Evolutionary conservation across 345 rosid species (phyloP).

Genomic region (Anacardium occidentale): DNA sequence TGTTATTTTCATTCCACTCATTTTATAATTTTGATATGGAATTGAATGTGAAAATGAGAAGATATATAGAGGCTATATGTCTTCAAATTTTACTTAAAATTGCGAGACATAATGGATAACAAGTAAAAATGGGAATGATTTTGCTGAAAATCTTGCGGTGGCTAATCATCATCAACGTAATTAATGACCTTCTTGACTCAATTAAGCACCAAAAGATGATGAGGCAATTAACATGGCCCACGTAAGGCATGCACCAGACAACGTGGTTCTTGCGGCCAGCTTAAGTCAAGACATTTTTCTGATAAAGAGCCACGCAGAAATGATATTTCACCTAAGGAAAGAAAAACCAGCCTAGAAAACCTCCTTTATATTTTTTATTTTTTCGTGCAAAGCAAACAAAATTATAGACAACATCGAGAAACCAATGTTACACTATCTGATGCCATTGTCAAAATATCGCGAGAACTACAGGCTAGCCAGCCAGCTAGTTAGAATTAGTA

Average conservation of each 20-base stretch:
- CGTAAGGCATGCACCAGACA: constrained; percentile 22
- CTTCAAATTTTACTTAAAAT: too few relatives aligned
- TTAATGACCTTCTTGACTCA: constrained; percentile 5
- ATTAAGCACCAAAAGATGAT: constrained; percentile 1
- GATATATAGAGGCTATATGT: background rate
- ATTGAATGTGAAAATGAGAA: background rate
- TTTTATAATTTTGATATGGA: background rate
- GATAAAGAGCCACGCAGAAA: background rate
- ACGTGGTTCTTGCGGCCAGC: constrained; percentile 27
- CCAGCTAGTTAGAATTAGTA: background rate
- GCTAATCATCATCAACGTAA: background rate
- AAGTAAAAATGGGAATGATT: constrained; percentile 20
- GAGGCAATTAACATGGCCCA: constrained; percentile 12
- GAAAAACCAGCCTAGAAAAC: background rate
- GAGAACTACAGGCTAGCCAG: constrained; percentile 8
- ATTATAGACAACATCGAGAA: too few relatives aligned
- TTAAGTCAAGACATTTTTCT: constrained; percentile 24
- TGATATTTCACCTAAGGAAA: background rate
- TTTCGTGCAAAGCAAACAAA: constrained; percentile 18
- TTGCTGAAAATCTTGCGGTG: constrained; percentile 9
- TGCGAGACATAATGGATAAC: background rate
- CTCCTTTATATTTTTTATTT: background rate
- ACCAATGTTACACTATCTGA: too few relatives aligned
- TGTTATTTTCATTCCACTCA: too few relatives aligned
- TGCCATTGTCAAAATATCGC: constrained; percentile 7